Percentiles rank a stretch among this genome's conserved stretches.
Conservation (phyloP, 257 asterid genomes). For the Lavandula angustifolia region DNA sequence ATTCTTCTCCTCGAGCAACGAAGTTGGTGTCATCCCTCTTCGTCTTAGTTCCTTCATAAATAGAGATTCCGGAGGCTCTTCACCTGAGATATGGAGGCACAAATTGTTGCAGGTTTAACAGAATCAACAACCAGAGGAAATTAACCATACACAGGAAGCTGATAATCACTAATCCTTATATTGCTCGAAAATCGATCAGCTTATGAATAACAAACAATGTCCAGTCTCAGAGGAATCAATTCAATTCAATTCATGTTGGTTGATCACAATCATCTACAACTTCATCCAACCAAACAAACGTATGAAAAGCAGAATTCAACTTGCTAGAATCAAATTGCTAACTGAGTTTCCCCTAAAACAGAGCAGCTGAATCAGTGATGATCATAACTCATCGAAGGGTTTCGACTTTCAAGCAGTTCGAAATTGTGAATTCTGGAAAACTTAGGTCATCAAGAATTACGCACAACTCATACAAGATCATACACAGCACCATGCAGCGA, state of each 20-base stretch:
- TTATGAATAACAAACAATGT: constrained; percentile 8
- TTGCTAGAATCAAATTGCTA: not conserved
- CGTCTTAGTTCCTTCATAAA: constrained; percentile 84
- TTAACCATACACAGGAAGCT: constrained; percentile 3
- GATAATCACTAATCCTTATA: not conserved
- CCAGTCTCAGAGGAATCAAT: not conserved
- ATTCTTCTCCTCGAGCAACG: constrained; percentile 79
- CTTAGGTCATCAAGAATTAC: constrained; percentile 5
- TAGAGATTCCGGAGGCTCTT: constrained; percentile 93
- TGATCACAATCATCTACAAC: not conserved
- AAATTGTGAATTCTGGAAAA: not conserved
- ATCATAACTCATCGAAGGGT: not conserved
- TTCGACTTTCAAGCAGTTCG: constrained; percentile 15
- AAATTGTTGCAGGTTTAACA: constrained; percentile 6
- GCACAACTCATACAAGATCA: constrained; percentile 5
- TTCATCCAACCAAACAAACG: no score
- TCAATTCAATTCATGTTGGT: not conserved
- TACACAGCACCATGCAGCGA: not conserved
- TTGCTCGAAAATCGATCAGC: not conserved
- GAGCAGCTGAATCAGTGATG: not conserved
- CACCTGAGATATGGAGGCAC: constrained; percentile 51
- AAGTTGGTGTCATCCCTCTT: constrained; percentile 87
- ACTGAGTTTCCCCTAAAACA: no score
- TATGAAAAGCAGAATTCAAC: not conserved
- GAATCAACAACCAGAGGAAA: constrained; percentile 17